Evolutionary conservation across 108 stramenopile genomes (phyloP), one percentile per base, ranked within the genome.

Genomic region (Cyclotella choctawhatcheeana): DNA sequence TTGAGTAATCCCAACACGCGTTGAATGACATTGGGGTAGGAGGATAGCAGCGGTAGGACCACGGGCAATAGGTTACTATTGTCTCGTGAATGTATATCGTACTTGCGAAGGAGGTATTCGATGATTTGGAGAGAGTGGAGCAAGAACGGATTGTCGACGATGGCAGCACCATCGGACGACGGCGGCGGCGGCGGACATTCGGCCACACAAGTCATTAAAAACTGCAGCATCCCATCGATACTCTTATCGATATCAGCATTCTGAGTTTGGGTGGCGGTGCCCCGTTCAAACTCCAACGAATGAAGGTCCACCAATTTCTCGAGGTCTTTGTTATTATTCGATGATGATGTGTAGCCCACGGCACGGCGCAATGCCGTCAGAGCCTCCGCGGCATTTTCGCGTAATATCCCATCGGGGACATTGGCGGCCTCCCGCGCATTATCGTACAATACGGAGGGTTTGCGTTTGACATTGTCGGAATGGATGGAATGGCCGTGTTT

Each of bases 51-150:
- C 5, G 93, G 90, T 18, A 91, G 55, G 24, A 88, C 63, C 0
- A 74, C 58, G 54, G 71, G 55, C 0, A 90, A 74, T 25, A 86
- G 33, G 14, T 69, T 35, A 22, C 43, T 54, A 37, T n/a, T n/a
- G n/a, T n/a, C 84, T 77, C 8, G 74, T 44, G 25, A 33, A 58
- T 94, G 91, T 8, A 94, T 70, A 14, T 89, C 77, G 68, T 91
- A 92, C 21, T 69, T 71, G 12, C 90, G 82, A 8, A 94, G 52
- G 22, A 94, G 69, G 58, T 86, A 94, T 65, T 94, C 93, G 40
- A 92, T 61, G 16, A 92, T 82, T 54, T 89, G 85, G 13, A 89
- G 67, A 17, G 27, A 16, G 4, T 67, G 6, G 18, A 40, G 5
- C 43, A 77, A 34, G 3, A 58, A 30, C 13, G 82, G 64, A 35